phyloP scores from a whole-genome alignment of 2,329 filamentous ascomycete genomes.

The Aspergillus sp. region DNA sequence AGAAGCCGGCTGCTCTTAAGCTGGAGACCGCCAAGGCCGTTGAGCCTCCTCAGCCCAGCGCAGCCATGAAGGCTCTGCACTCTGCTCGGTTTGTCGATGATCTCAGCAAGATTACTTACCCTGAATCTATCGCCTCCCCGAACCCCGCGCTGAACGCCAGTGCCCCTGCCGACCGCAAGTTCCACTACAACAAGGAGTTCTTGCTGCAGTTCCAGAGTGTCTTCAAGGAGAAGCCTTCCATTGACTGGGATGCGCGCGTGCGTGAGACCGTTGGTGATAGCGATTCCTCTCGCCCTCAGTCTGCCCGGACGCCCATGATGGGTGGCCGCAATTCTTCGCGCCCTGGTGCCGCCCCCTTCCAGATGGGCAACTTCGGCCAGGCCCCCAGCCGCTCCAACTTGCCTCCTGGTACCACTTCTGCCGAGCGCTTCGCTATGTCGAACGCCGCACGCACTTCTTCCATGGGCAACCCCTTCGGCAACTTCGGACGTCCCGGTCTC shows the following conservation, averaged over 20 bases:
- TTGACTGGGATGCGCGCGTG: conserved; percentile 90
- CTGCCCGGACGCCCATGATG: conserved; percentile 52
- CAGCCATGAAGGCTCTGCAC: conserved; percentile 89
- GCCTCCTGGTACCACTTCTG: conserved; percentile 75
- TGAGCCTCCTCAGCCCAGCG: conserved; percentile 89
- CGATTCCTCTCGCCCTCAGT: conserved; percentile 65
- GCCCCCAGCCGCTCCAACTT: conserved; percentile 57
- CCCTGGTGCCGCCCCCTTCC: conserved; percentile 52
- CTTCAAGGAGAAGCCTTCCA: conserved; percentile 93
- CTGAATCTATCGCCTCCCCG: conserved; percentile 78
- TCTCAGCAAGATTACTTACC: conserved; percentile 78
- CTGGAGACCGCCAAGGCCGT: conserved; percentile 82
- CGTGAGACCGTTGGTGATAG: conserved; percentile 80
- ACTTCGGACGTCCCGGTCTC: conserved; percentile 63
- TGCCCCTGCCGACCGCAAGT: conserved; percentile 74
- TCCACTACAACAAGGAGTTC: conserved; percentile 95
- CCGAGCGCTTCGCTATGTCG: conserved; percentile 71
- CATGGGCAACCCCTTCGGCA: conserved; percentile 58
- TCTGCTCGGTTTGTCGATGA: conserved; percentile 85
- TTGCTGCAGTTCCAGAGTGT: conserved; percentile 93
- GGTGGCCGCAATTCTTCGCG: conserved; percentile 55
- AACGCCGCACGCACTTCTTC: conserved; percentile 51
- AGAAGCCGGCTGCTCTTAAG: conserved; percentile 86
- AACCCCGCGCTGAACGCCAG: conserved; percentile 83
- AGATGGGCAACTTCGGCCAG: conserved; percentile 71